phyloP scores from a whole-genome alignment of 164 flowering plant genomes.

The Sedum album region DNA sequence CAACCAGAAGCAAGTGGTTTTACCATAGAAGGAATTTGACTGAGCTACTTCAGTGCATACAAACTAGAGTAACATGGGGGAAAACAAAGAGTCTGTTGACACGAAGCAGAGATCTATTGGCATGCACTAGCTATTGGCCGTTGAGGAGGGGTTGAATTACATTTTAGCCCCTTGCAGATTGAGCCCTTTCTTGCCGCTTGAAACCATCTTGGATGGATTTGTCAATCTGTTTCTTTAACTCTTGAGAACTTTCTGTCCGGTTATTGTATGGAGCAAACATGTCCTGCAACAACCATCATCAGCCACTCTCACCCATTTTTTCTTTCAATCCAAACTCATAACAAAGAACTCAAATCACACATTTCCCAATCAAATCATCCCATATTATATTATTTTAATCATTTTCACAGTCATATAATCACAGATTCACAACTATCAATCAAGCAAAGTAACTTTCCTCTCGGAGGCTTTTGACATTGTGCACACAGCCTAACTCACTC shows the following conservation, averaged over 20 bases:
- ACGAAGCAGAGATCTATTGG: background rate
- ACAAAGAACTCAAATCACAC: no score
- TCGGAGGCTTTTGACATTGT: no score
- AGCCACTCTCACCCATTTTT: no score
- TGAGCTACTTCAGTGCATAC: background rate
- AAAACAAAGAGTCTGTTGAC: background rate
- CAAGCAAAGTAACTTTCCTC: no score
- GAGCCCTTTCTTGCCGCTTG: background rate
- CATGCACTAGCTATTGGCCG: background rate
- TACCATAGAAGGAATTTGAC: background rate
- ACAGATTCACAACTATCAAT: no score
- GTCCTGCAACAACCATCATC: background rate
- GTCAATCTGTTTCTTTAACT: background rate
- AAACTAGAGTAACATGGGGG: background rate
- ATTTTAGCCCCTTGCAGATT: background rate
- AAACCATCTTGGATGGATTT: background rate
- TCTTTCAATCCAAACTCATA: no score
- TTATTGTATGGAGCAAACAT: constrained; percentile 1
- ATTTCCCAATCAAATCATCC: no score
- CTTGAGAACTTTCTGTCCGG: background rate
- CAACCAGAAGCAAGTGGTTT: background rate
- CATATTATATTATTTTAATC: no score
- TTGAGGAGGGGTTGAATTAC: background rate
- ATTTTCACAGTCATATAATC: no score
- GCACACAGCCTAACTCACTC: no score